Evolutionary conservation across 2,329 filamentous ascomycete species (phyloP).

Genomic region (Cercospora zeae-maydis): DNA sequence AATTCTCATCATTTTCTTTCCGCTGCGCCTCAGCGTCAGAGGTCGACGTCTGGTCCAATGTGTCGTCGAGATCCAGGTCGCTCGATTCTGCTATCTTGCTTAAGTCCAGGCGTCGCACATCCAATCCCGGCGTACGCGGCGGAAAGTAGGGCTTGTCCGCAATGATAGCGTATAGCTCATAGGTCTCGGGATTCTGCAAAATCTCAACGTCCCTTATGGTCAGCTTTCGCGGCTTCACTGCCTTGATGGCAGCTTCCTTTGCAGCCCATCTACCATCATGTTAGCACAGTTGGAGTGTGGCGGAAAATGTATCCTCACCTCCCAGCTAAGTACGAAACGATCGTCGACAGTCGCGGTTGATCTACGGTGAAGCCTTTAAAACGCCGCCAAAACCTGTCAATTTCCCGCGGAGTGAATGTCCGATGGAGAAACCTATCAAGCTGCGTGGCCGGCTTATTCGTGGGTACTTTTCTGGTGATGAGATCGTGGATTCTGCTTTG

Average conservation of each 20-base stretch:
- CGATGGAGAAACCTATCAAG: conserved; percentile 23
- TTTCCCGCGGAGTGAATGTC: conserved; percentile 30
- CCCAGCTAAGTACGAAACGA: conserved; percentile 22
- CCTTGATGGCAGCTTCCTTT: conserved; percentile 52
- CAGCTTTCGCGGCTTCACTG: conserved; percentile 32
- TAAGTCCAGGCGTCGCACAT: not conserved
- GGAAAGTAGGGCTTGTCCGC: conserved; percentile 6
- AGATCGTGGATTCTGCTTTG: conserved; percentile 61
- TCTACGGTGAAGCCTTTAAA: conserved; percentile 4
- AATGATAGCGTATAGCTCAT: conserved; percentile 62
- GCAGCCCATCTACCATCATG: conserved; percentile 42
- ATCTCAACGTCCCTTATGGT: conserved; percentile 42
- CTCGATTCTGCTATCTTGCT: not conserved
- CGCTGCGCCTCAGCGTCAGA: not conserved
- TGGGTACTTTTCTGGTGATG: conserved; percentile 40
- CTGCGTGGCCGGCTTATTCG: conserved; percentile 17
- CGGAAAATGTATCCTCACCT: conserved; percentile 18
- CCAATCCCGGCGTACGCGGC: not conserved
- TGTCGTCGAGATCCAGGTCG: not conserved
- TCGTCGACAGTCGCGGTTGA: not conserved
- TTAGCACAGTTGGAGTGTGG: not conserved
- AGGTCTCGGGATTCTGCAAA: conserved; percentile 6
- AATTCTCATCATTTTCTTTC: not conserved
- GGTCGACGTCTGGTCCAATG: not conserved
- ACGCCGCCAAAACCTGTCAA: conserved; percentile 20